phyloP scores from a whole-genome alignment of 176 grass and related monocot genomes.

The Zoysia pacifica region DNA sequence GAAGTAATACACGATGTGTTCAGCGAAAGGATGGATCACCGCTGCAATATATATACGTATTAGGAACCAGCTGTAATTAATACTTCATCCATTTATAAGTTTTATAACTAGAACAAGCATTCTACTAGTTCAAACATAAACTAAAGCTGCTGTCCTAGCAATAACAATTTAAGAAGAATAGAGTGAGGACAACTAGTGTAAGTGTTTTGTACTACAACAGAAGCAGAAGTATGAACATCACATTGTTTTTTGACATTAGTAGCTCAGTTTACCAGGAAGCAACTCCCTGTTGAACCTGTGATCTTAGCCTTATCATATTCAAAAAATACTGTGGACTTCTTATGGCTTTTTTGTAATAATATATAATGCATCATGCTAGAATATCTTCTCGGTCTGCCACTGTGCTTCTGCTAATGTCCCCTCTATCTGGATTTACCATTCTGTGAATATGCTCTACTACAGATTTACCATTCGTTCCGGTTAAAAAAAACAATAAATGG shows the following conservation, averaged over 20 bases:
- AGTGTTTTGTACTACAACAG: neutral
- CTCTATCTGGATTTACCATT: neutral
- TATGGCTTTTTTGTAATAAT: neutral
- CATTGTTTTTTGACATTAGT: neutral
- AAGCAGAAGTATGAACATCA: neutral
- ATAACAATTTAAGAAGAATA: too few relatives aligned
- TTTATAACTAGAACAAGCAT: too few relatives aligned
- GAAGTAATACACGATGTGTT: conserved; percentile 74
- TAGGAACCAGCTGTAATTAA: neutral
- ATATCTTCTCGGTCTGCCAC: neutral
- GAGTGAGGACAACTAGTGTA: neutral
- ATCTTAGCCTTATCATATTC: neutral
- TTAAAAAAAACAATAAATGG: neutral
- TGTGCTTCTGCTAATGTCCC: neutral
- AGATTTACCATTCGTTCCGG: neutral
- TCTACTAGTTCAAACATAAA: too few relatives aligned
- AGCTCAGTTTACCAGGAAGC: neutral
- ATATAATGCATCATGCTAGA: neutral
- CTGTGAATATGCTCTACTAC: neutral
- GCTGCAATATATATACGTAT: conserved; percentile 42
- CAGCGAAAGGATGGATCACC: conserved; percentile 94
- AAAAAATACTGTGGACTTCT: neutral
- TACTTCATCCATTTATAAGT: too few relatives aligned
- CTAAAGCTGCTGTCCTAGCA: too few relatives aligned
- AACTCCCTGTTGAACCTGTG: neutral